Evolutionary conservation across 2,329 filamentous ascomycete species (phyloP).

Genomic region (Tolypocladium amazonense): DNA sequence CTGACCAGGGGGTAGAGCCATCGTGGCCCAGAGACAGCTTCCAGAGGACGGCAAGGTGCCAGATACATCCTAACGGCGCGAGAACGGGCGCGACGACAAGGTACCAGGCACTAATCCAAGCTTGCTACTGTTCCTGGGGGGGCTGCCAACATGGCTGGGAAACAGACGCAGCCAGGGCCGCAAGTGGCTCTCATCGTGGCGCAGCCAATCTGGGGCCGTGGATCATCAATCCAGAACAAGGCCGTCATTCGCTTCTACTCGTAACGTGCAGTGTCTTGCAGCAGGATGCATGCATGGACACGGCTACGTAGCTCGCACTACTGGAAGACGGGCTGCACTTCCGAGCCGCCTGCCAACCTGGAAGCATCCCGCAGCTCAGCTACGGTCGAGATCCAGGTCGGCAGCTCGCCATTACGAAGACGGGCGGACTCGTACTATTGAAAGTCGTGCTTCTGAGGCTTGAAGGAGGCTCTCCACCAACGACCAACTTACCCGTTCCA

Average conservation of each 20-base stretch:
- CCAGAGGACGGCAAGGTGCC: background rate
- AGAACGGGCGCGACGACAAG: no score
- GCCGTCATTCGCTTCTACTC: background rate
- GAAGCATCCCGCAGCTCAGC: no score
- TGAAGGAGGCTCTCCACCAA: background rate
- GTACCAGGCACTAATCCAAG: background rate
- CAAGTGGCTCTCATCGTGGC: background rate
- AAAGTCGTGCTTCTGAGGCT: background rate
- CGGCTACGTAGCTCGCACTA: background rate
- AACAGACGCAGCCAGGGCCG: background rate
- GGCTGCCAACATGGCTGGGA: background rate
- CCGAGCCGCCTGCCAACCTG: background rate
- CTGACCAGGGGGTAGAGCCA: background rate
- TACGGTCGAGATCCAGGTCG: background rate
- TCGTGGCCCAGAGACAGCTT: background rate
- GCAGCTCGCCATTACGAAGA: background rate
- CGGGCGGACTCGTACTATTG: background rate
- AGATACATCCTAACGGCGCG: background rate
- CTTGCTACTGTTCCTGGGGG: background rate
- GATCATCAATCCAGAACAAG: background rate
- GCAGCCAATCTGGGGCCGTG: background rate
- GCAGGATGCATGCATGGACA: background rate
- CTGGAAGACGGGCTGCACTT: background rate
- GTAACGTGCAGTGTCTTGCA: background rate
- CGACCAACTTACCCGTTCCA: conserved; percentile 2